Base-by-base conservation (phyloP, 139 green algal genomes). In the Haematococcus lacustris region DNA sequence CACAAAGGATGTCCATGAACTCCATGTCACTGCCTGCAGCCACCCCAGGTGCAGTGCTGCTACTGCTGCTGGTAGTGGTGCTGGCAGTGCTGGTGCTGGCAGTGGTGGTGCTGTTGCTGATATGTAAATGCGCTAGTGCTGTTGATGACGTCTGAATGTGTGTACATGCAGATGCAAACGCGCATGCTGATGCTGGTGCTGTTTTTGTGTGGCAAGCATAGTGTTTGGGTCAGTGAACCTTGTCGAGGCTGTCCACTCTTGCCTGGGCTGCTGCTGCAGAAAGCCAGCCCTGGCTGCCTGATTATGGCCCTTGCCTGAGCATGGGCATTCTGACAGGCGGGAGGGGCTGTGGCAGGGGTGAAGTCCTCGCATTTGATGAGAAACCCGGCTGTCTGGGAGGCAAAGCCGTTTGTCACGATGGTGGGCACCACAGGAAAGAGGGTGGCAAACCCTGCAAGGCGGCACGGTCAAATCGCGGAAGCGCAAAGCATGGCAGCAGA, bases 321-420 rank as follows among this genome's bases (percentile, higher is more conserved):
- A 63, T 83, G 78, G 0, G 78, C 78, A 32, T 83, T 66, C 0
- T 66, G 33, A 38, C 78, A 83, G 23, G 61, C 70, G 2, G 3
- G 13, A 26, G 78, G 78, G 26, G 68, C 59, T 32, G 73, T 71
- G 33, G 43, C 28, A 1, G 78, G 78, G 26, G 73, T 70, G 47
- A 73, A 83, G 5, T 66, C 3, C 50, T 93, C 80, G 74, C 91
- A 96, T 57, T 91, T 75, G 21, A 96, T 73, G 26, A 59, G 38
- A 21, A 82, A 28, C 3, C 88, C 84, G 28, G 85, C 79, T 17
- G 71, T 60, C 0, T 81, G 66, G 25, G 78, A 86, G 0, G 91
- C 89, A 70, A 96, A 96, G 60, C 89, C 91, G 66, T 97, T 87
- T 4, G 88, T 94, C 35, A 90, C 53, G 23, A 64, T 21, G 13